phyloP scores from a whole-genome alignment of 768 basidiomycete genomes.

The Suillus ampliporus region DNA sequence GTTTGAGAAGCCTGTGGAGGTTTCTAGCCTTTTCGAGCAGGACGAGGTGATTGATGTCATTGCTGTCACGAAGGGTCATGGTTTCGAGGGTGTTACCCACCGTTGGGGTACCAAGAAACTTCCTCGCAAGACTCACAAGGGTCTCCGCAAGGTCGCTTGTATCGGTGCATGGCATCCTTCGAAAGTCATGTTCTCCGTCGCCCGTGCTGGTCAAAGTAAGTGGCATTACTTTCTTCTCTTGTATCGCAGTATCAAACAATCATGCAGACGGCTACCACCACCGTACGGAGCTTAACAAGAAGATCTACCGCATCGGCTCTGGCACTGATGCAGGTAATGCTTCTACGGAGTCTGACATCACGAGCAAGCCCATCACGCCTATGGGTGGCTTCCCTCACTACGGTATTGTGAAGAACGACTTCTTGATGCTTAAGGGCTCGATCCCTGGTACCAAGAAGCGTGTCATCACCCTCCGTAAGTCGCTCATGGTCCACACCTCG shows the following conservation, averaged over 20 bases:
- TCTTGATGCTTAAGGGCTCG: constrained; percentile 95
- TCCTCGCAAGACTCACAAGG: constrained; percentile 98
- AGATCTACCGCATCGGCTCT: constrained; percentile 93
- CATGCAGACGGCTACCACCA: constrained; percentile 90
- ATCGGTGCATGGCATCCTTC: constrained; percentile 98
- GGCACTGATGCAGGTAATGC: constrained; percentile 82
- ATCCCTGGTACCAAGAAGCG: constrained; percentile 98
- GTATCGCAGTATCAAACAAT: constrained; percentile 10
- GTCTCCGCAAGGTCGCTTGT: constrained; percentile 99
- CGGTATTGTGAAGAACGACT: constrained; percentile 99
- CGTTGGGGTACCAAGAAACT: constrained; percentile 99
- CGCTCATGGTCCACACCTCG: constrained; percentile 94
- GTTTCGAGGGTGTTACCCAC: constrained; percentile 99
- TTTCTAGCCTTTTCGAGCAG: constrained; percentile 89
- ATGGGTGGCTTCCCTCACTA: constrained; percentile 99
- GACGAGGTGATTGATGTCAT: constrained; percentile 97
- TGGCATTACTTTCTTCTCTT: constrained; percentile 24
- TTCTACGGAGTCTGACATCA: constrained; percentile 93
- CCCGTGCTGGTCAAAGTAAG: constrained; percentile 99
- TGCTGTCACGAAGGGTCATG: constrained; percentile 99
- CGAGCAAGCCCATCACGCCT: constrained; percentile 92
- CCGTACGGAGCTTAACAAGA: constrained; percentile 98
- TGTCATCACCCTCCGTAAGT: constrained; percentile 96
- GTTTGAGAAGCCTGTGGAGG: constrained; percentile 96
- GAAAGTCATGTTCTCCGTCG: constrained; percentile 99